Evolutionary conservation across 2,329 filamentous ascomycete species (phyloP), one percentile per base, ranked within the genome.

Genomic region (Neofusicoccum cordaticola): DNA sequence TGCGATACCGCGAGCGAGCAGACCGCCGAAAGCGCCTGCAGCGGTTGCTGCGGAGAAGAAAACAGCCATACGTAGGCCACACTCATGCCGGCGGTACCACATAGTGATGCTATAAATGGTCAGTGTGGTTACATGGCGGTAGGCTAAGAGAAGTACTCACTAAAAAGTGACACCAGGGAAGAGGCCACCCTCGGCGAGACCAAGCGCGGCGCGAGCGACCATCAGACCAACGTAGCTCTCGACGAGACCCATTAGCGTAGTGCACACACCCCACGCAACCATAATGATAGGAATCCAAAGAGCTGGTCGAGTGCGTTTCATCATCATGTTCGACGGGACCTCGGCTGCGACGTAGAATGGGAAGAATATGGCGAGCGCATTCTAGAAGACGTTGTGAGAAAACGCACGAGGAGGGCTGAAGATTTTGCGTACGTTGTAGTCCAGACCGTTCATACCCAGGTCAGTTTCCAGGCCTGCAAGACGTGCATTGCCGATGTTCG

Each of bases 301-400:
- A 37, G 70, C 72, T 0, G 85, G 85, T 2, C 84, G 83, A 0
- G 86, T 84, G 1, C 81, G 80, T 68, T 88, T 88, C 27, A 88
- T 77, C 3, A 88, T 75, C 65, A 88, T 84, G 68, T 88, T 88
- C 67, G 84, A 87, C 0, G 86, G 86, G 1, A 77, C 79, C 66
- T 82, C 81, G 63, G 82, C 78, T 4, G 78, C 70, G 4, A 79
- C 77, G 65, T 82, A 83, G 0, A 78, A 78, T 57, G 82, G 80
- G 71, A 90, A 90, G 74, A 89, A 90, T 0, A 90, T 74, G 0
- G 87, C 90, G 60, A 90, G 70, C n/a, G 56, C 56, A 39, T 47
- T 60, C 60, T 62, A 17, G 17, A 31, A 15, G 81, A 7, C 76
- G 72, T 39, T 77, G 72, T 72, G 79, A 81, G 71, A 80, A 81